phyloP scores from a whole-genome alignment of 1,284 basidiomycete genomes.

The Schizophyllum commune region DNA sequence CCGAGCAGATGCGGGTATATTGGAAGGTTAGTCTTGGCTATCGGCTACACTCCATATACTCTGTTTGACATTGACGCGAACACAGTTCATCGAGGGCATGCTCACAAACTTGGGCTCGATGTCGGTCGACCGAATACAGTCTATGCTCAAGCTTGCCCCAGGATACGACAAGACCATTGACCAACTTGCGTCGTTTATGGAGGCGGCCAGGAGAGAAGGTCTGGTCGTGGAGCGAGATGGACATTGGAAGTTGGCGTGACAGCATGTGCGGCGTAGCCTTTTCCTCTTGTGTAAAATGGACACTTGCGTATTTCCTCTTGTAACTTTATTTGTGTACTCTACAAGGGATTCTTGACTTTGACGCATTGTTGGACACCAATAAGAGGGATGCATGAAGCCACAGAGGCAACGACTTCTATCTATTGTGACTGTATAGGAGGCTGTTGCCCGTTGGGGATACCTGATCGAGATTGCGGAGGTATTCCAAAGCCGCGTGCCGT shows the following conservation, averaged over 20 bases:
- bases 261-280: neutral
- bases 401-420: neutral
- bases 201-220: constrained; percentile 65
- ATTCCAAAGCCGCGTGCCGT: neutral
- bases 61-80: neutral
- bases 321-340: neutral
- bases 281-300: neutral
- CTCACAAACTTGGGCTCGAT: constrained; percentile 74
- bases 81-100: constrained; percentile 76
- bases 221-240: constrained; percentile 66
- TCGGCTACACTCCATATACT: too few relatives aligned
- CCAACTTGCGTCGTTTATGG: constrained; percentile 71
- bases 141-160: constrained; percentile 74
- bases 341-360: neutral
- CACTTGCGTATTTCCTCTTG: neutral
- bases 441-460: neutral
- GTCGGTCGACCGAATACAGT: constrained; percentile 70
- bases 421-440: neutral
- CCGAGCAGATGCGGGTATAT: constrained; percentile 77
- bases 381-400: neutral
- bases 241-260: constrained; percentile 52
- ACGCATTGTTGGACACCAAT: neutral
- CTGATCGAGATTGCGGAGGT: neutral
- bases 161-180: constrained; percentile 72
- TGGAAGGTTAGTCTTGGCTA: too few relatives aligned